Percentiles rank a stretch among this genome's conserved stretches.
phyloP scores from a whole-genome alignment of 2,329 filamentous ascomycete species.

The Paraphoma chrysanthemicola region DNA sequence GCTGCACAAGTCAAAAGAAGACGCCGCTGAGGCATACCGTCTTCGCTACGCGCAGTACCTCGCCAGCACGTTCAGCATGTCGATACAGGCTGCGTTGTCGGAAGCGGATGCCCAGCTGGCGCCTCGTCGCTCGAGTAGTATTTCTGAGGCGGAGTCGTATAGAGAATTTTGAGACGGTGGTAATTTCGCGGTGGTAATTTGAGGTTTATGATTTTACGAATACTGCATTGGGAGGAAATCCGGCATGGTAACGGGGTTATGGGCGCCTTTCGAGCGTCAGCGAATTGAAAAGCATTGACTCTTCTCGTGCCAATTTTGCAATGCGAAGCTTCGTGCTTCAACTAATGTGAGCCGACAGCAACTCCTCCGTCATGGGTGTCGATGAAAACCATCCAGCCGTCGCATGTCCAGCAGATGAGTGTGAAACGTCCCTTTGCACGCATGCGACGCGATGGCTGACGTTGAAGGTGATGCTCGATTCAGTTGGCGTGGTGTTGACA shows the following conservation, averaged over 20 bases:
- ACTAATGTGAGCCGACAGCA: constrained; percentile 20
- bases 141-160: constrained; percentile 45
- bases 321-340: constrained; percentile 19
- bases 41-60: constrained; percentile 49
- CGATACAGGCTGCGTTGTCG: constrained; percentile 45
- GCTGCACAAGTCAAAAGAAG: constrained; percentile 42
- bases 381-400: background rate
- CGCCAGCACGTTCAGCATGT: constrained; percentile 49
- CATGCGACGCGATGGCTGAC: background rate
- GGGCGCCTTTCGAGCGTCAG: constrained; percentile 23
- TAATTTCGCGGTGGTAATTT: background rate
- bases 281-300: constrained; percentile 32
- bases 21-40: constrained; percentile 43
- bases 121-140: constrained; percentile 41
- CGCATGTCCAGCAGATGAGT: background rate
- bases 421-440: background rate
- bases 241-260: constrained; percentile 29
- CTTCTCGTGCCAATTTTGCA: constrained; percentile 26
- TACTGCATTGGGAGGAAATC: constrained; percentile 23
- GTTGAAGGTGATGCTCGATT: background rate
- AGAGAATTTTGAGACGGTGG: constrained; percentile 27
- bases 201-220: constrained; percentile 28
- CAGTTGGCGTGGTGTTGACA: background rate
- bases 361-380: background rate
- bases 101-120: constrained; percentile 46